phyloP scores from a whole-genome alignment of 129 eudicot genomes.

The Flaveria sonorensis region DNA sequence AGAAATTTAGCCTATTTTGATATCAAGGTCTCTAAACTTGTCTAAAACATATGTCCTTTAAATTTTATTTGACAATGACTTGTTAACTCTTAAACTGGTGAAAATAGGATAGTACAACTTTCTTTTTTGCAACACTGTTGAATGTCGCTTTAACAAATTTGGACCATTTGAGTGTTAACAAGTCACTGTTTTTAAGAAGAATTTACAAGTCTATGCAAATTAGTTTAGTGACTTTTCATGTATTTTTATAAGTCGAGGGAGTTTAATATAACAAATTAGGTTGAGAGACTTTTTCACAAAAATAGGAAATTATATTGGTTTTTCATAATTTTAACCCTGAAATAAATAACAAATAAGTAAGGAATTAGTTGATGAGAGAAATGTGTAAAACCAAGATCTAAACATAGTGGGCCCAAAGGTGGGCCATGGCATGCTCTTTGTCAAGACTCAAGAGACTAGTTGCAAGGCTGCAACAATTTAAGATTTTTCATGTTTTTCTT shows the following conservation, averaged over 20 bases:
- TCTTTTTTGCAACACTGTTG: too few species aligned
- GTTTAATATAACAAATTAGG: too few species aligned
- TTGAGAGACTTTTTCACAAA: not conserved
- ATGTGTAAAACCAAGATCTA: not conserved
- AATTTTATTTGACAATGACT: not conserved
- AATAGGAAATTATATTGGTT: too few species aligned
- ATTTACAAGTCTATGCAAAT: too few species aligned
- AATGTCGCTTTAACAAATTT: not conserved
- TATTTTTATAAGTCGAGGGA: too few species aligned
- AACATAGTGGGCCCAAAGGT: not conserved
- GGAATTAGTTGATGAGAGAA: not conserved
- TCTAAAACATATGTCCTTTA: not conserved
- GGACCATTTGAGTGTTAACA: not conserved
- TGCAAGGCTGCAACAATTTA: not conserved
- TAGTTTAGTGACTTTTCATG: too few species aligned
- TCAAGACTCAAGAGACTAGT: slow-evolving; percentile 3
- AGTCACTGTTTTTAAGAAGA: too few species aligned
- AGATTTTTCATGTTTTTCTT: not conserved
- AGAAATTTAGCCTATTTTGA: not conserved
- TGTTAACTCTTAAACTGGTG: not conserved
- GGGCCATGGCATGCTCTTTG: slow-evolving; percentile 3
- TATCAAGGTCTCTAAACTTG: not conserved
- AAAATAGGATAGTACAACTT: not conserved
- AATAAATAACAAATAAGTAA: not conserved
- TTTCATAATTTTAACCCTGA: not conserved